Evolutionary conservation across 331 rosid species (phyloP), one percentile per base, ranked within the genome.

Genomic region (Spiraea crenata): DNA sequence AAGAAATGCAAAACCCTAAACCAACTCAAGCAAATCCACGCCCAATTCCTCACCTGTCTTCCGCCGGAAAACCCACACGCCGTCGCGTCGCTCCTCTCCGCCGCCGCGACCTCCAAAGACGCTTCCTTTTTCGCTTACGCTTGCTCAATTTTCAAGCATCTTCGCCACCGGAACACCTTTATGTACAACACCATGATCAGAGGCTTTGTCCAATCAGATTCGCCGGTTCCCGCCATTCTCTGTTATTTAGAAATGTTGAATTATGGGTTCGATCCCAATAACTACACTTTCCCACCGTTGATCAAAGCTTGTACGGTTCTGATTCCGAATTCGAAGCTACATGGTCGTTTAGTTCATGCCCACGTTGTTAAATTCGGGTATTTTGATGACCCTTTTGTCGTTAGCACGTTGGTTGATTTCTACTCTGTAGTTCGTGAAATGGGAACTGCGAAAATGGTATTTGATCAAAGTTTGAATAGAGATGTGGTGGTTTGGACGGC

Each of bases 401-500:
- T 82, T 5, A 76, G 85, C 17, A 80, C 80, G 14, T 78, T 89
- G 6, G 81, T 92, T 1, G 95, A 85, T 64, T 83, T 85, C 71
- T 92, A 92, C 75, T 85, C 81, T 2, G 60, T 51, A 16, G 58
- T 39, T 17, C 6, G 40, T 4, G 76, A 87, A 8, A 69, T 89
- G 69, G 65, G 45, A 20, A 63, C 44, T 17, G 92, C 92, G 3
- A 76, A 86, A 14, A 16, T 74, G 41, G n/a, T 87, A 83, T 89
- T 92, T 56, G 90, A 89, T 71, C 25, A 38, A 80, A 76, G 57
- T 57, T 4, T 69, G 0, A 42, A 25, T 51, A 92, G 76, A 70
- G 98, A 92, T 62, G 98, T 92, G 42, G 95, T 92, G 38, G 71
- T 85, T 64, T 86, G 96, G 96, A 92, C 98, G 19, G 79, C 88